Evolutionary conservation across 352 stramenopile species (phyloP).

Genomic region (Pythium dissotocum): DNA sequence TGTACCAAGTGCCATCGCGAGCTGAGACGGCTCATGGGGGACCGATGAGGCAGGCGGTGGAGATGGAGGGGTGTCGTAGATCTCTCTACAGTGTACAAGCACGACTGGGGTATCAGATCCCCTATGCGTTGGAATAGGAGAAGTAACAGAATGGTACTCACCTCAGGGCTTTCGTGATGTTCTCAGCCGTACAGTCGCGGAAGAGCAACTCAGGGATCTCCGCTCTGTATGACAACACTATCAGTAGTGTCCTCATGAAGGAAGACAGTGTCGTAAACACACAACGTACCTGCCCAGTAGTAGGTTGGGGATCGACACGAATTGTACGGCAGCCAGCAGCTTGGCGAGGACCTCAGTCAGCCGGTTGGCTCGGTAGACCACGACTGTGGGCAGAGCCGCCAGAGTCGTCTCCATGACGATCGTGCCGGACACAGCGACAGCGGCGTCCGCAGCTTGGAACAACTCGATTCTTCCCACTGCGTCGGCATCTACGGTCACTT

Average conservation of each 20-base stretch:
- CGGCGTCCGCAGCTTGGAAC: constrained; percentile 44
- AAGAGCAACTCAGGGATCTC: constrained; percentile 76
- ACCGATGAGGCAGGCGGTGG: neutral
- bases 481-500: constrained; percentile 8
- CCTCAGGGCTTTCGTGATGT: constrained; percentile 36
- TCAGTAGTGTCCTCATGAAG: no score
- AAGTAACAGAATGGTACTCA: neutral
- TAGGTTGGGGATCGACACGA: constrained; percentile 78
- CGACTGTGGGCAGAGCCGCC: constrained; percentile 52
- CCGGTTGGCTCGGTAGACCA: constrained; percentile 70
- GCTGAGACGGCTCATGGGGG: neutral
- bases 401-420: constrained; percentile 69
- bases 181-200: constrained; percentile 43
- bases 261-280: neutral
- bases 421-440: constrained; percentile 69
- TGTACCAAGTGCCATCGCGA: constrained; percentile 18
- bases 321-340: constrained; percentile 55
- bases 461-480: neutral
- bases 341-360: constrained; percentile 60
- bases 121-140: neutral
- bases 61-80: constrained; percentile 1
- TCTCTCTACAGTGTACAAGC: neutral
- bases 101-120: neutral
- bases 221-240: constrained; percentile 17
- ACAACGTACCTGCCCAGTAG: constrained; percentile 48